Evolutionary conservation across 2,329 filamentous ascomycete species (phyloP).

Genomic region (Xylaria arbuscula): DNA sequence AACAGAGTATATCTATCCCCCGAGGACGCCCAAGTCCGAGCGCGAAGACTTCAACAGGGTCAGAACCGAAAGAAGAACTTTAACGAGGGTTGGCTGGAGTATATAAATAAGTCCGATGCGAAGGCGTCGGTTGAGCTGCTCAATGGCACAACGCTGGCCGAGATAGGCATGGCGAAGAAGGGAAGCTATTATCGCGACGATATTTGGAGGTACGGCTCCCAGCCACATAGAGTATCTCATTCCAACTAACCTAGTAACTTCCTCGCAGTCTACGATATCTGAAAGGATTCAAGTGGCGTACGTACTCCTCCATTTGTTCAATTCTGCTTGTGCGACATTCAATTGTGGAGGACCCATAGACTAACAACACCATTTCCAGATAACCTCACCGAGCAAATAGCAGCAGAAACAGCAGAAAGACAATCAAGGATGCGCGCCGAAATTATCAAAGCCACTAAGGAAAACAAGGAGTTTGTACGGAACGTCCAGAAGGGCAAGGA

Average conservation of each 20-base stretch:
- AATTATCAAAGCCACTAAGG: conserved; percentile 77
- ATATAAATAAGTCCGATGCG: conserved; percentile 78
- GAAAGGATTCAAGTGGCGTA: conserved; percentile 82
- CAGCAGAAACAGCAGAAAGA: conserved; percentile 83
- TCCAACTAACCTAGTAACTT: conserved; percentile 5
- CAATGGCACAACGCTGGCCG: conserved; percentile 70
- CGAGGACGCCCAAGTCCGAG: conserved; percentile 70
- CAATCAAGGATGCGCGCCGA: conserved; percentile 80
- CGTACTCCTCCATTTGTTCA: conserved; percentile 1
- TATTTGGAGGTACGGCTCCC: conserved; percentile 72
- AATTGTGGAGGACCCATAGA: conserved; percentile 2
- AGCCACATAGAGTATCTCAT: background rate
- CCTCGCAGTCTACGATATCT: conserved; percentile 71
- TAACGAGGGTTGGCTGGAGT: conserved; percentile 89
- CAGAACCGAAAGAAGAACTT: conserved; percentile 87
- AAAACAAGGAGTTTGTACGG: conserved; percentile 83
- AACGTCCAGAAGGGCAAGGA: conserved; percentile 86
- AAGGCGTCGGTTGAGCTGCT: conserved; percentile 80
- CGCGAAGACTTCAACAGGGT: conserved; percentile 74
- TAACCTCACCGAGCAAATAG: conserved; percentile 79
- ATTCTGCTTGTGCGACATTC: background rate
- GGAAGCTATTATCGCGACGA: conserved; percentile 85
- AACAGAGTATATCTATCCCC: conserved; percentile 56
- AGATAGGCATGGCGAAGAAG: conserved; percentile 81
- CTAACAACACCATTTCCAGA: conserved; percentile 42